Percentiles rank a stretch among this genome's conserved stretches.
Evolutionary conservation across 1,284 basidiomycete genomes (phyloP).

Genomic region (Spongispora temasekensis): DNA sequence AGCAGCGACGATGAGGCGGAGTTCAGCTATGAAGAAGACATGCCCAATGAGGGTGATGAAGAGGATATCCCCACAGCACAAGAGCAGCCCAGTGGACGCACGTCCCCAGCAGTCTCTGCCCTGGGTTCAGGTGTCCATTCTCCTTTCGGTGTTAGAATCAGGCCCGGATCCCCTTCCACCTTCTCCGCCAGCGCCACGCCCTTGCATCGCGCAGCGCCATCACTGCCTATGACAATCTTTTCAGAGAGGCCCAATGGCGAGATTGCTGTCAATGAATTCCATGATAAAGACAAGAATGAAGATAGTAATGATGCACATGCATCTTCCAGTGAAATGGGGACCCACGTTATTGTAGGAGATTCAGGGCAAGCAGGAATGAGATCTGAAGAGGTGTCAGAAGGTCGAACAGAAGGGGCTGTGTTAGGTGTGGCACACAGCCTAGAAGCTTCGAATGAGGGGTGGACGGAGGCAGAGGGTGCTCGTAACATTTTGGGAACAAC

Average conservation of each 20-base stretch:
- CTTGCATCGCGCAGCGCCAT: background rate
- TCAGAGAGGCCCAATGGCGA: slow-evolving; percentile 4
- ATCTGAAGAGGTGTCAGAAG: slow-evolving; percentile 6
- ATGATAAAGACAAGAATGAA: slow-evolving; percentile 9
- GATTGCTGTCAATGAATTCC: background rate
- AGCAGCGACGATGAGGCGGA: slow-evolving; percentile 23
- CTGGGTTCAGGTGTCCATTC: slow-evolving; percentile 16
- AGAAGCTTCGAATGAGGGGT: slow-evolving; percentile 14
- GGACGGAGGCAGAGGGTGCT: slow-evolving; percentile 21
- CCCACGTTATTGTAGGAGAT: slow-evolving; percentile 1
- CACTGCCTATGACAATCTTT: slow-evolving; percentile 12
- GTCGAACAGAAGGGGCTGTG: slow-evolving; percentile 11
- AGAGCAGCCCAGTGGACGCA: slow-evolving; percentile 28
- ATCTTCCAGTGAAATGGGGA: slow-evolving; percentile 9
- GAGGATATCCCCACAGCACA: slow-evolving; percentile 22
- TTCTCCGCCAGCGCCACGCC: slow-evolving; percentile 7
- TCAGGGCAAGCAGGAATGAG: slow-evolving; percentile 3
- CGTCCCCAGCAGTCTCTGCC: slow-evolving; percentile 31
- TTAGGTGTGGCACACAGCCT: slow-evolving; percentile 25
- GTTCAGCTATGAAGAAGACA: slow-evolving; percentile 8
- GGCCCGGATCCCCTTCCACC: slow-evolving; percentile 6
- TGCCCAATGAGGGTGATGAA: slow-evolving; percentile 14
- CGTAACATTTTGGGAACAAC: slow-evolving; percentile 12
- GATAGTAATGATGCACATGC: slow-evolving; percentile 1
- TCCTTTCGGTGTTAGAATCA: slow-evolving; percentile 12